Evolutionary conservation across 495 filamentous ascomycete species (phyloP), one percentile per base, ranked within the genome.

Genomic region (Aspergillus coremiiformis): DNA sequence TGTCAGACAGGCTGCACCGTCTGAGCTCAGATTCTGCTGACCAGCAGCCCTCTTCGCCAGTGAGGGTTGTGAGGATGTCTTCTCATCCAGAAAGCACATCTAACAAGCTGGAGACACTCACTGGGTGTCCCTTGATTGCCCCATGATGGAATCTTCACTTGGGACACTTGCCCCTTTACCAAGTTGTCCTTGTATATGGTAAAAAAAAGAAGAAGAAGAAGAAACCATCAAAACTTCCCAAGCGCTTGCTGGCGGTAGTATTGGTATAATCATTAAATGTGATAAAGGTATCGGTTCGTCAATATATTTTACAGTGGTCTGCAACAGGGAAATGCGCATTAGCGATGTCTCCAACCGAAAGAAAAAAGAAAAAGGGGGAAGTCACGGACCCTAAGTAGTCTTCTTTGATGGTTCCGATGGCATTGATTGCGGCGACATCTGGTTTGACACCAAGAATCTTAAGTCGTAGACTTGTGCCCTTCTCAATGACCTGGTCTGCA

Each of bases 341-440:
- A 50, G 54, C 33, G 39, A 35, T 39, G 26, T 27, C 26, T 44
- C 21, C 41, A 2, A 3, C 19, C 15, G 12, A 15, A 24, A 15
- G 33, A 44, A 22, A 27, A 7, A 2, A 43, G 11, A 12, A 37
- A 12, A 23, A n/a, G 26, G 19, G 6, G 23, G 15, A 41, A 19
- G 15, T 14, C 19, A 64, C 73, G 55, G 55, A 80, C 77, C 78
- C 78, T 57, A 80, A 59, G 52, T 68, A 80, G 62, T 79, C 89
- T 68, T 96, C 93, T 73, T 95, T 95, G 65, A 98, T 95, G 30
- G 87, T 97, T 35, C 90, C 94, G 66, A 97, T 95, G 27, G 92
- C 93, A 75, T 85, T 96, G 79, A 98, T 93, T 58, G 86, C 84
- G 22, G 85, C 89, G 41, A 97, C 87, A 61, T 96, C 93, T 47